A percentile compares a stretch with the other conserved stretches of the same genome.
Conservation (phyloP, 257 asterid species). For the Gentiana macrophylla region DNA sequence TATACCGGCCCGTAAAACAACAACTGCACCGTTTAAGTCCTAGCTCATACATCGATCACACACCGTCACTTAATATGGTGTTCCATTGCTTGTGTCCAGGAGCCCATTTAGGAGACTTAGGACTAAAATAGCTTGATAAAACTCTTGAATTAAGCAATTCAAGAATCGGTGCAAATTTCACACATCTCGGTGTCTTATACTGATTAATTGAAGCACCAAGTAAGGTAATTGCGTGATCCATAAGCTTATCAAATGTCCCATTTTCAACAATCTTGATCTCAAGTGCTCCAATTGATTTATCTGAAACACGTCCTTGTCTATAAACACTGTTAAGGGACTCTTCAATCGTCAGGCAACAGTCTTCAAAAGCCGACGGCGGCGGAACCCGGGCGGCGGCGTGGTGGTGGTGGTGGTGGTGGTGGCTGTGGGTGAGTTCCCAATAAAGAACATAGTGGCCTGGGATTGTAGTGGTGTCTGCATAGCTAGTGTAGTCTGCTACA, state of each 20-base stretch:
- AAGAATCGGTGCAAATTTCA: slow-evolving; percentile 64
- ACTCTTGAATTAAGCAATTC: slow-evolving; percentile 64
- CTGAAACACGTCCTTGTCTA: slow-evolving; percentile 66
- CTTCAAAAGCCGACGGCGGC: slow-evolving; percentile 78
- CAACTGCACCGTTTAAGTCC: neutral
- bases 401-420: no score
- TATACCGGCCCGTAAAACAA: no score
- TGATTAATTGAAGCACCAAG: slow-evolving; percentile 80
- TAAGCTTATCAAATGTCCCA: slow-evolving; percentile 84
- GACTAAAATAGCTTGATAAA: slow-evolving; percentile 50
- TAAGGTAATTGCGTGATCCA: slow-evolving; percentile 79
- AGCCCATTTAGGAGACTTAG: slow-evolving; percentile 74
- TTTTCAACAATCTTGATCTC: slow-evolving; percentile 71
- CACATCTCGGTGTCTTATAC: slow-evolving; percentile 90
- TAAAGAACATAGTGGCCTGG: slow-evolving; percentile 84
- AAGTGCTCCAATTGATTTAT: slow-evolving; percentile 66
- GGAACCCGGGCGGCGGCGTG: slow-evolving; percentile 30
- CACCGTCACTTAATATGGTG: slow-evolving; percentile 23
- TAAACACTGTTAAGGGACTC: slow-evolving; percentile 80
- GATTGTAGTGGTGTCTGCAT: slow-evolving; percentile 49
- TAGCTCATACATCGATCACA: neutral
- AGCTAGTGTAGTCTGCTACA: slow-evolving; percentile 71
- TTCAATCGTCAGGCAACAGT: slow-evolving; percentile 71
- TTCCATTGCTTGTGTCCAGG: slow-evolving; percentile 70
- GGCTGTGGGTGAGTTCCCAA: slow-evolving; percentile 55